phyloP scores from a whole-genome alignment of 495 filamentous ascomycete genomes.

The Penicillium malachiteum region DNA sequence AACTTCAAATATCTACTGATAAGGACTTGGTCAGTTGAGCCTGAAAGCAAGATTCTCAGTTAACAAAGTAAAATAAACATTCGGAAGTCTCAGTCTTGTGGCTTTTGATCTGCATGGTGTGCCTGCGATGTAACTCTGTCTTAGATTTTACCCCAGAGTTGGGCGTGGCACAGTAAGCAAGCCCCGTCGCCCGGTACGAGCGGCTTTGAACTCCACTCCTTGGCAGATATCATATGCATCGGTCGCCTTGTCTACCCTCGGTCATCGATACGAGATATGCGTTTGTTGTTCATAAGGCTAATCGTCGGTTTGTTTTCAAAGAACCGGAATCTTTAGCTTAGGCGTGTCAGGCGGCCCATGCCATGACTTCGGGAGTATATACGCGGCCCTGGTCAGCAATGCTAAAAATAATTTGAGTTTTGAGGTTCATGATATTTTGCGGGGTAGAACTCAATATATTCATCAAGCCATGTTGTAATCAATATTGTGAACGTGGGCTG shows the following conservation, averaged over 20 bases:
- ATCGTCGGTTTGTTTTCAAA: background rate
- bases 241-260: background rate
- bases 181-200: background rate
- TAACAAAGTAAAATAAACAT: background rate
- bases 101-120: slow-evolving; percentile 1
- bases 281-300: background rate
- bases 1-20: too few species aligned
- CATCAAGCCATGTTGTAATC: too few species aligned
- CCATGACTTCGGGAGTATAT: too few species aligned
- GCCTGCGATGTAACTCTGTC: slow-evolving; percentile 1
- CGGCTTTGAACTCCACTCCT: background rate
- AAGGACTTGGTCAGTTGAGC: background rate
- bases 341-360: background rate
- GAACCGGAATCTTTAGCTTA: background rate
- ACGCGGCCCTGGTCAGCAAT: too few species aligned
- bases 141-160: slow-evolving; percentile 5
- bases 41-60: background rate
- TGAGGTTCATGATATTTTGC: too few species aligned
- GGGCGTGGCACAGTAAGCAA: background rate
- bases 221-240: background rate
- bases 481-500: too few species aligned
- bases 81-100: background rate
- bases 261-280: background rate
- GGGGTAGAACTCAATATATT: too few species aligned
- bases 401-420: too few species aligned